These are phyloP conservation scores for Euphorbia peplus DNA, from an alignment of 345 rosid species.

Conservation along the genomic window DNA sequence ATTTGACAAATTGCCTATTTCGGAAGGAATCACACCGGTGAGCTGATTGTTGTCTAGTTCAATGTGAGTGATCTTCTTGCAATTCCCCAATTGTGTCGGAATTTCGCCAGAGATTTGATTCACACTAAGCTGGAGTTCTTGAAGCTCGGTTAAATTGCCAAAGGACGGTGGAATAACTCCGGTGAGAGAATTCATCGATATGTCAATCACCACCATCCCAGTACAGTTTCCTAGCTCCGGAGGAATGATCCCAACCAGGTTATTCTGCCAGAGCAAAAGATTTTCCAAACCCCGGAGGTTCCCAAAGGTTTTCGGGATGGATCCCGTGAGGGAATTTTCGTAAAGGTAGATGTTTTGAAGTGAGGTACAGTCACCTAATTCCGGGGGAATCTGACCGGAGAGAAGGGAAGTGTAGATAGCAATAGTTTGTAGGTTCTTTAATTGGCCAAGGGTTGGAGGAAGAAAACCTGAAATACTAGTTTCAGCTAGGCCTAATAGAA, in stretches of 20 bases:
- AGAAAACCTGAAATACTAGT: conserved; percentile 81
- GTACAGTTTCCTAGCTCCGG: conserved; percentile 66
- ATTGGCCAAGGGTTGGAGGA: conserved; percentile 60
- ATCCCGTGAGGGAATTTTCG: conserved; percentile 71
- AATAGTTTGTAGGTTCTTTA: conserved; percentile 64
- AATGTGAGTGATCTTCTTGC: conserved; percentile 54
- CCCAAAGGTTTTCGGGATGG: conserved; percentile 58
- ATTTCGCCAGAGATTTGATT: conserved; percentile 76
- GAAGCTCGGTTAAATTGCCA: conserved; percentile 51
- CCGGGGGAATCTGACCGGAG: conserved; percentile 76
- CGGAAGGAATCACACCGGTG: conserved; percentile 65
- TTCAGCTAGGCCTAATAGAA: conserved; percentile 72
- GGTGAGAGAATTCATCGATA: conserved; percentile 66
- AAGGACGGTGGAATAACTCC: conserved; percentile 68
- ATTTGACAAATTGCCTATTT: conserved; percentile 52
- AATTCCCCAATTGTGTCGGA: conserved; percentile 55
- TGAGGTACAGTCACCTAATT: conserved; percentile 66
- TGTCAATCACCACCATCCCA: conserved; percentile 52
- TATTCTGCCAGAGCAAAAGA: conserved; percentile 74
- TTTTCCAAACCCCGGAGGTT: conserved; percentile 48
- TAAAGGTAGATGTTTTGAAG: conserved; percentile 72
- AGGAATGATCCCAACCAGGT: conserved; percentile 65
- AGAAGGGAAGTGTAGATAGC: conserved; percentile 71
- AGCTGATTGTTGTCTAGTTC: conserved; percentile 84
- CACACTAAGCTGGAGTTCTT: conserved; percentile 69